Evolutionary conservation across 2,329 filamentous ascomycete species (phyloP).

Genomic region (Cytospora schulzeri): DNA sequence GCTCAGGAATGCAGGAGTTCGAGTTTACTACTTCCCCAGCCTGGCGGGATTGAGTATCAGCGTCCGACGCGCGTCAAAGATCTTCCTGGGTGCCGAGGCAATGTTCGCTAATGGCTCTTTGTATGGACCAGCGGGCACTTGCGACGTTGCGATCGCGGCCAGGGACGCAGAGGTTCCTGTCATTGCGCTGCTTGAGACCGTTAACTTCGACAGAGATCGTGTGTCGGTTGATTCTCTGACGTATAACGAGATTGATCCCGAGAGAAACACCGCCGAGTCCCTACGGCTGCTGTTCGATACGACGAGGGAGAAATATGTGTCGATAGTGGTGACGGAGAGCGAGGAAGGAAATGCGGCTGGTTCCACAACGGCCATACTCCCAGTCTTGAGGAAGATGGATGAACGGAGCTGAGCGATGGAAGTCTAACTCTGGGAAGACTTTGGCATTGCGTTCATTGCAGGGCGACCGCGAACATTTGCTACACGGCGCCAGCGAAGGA

Average conservation of each 20-base stretch:
- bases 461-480: not conserved
- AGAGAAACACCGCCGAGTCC: slow-evolving; percentile 58
- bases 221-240: slow-evolving; percentile 91
- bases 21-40: slow-evolving; percentile 78
- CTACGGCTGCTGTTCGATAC: slow-evolving; percentile 84
- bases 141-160: slow-evolving; percentile 82
- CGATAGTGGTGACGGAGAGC: slow-evolving; percentile 89
- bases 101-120: slow-evolving; percentile 95
- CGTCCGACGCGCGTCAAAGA: slow-evolving; percentile 66
- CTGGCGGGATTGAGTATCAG: slow-evolving; percentile 75
- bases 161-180: slow-evolving; percentile 76
- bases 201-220: slow-evolving; percentile 87
- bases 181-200: slow-evolving; percentile 87
- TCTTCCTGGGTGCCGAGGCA: slow-evolving; percentile 85
- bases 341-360: slow-evolving; percentile 88
- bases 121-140: slow-evolving; percentile 85
- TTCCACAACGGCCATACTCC: slow-evolving; percentile 81
- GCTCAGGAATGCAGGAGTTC: slow-evolving; percentile 68
- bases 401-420: slow-evolving; percentile 44
- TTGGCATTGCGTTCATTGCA: not conserved
- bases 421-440: slow-evolving; percentile 36
- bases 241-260: slow-evolving; percentile 86
- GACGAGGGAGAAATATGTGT: slow-evolving; percentile 83
- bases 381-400: slow-evolving; percentile 59
- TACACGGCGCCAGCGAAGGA: not conserved